Percentiles rank a stretch among this genome's conserved stretches.
phyloP scores from a whole-genome alignment of 2,329 filamentous ascomycete species.

The Xylaria sp. region DNA sequence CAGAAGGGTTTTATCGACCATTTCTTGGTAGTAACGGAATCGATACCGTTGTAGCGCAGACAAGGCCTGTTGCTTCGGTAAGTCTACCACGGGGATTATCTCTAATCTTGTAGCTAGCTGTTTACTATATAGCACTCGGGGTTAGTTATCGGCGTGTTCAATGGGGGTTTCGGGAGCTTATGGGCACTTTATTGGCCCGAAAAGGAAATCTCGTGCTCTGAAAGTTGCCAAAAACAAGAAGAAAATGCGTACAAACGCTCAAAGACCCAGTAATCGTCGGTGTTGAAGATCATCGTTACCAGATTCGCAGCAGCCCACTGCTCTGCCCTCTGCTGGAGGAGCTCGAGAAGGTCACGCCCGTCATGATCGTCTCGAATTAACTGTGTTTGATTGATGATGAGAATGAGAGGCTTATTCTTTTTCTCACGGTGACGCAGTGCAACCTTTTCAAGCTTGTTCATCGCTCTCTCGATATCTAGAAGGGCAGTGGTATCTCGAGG shows the following conservation, averaged over 20 bases:
- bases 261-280: conserved; percentile 98
- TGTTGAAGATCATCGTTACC: conserved; percentile 93
- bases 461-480: conserved; percentile 92
- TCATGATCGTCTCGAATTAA: conserved; percentile 90
- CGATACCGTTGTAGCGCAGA: conserved; percentile 82
- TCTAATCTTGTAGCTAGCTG: conserved; percentile 94
- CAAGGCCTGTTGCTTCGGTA: conserved; percentile 81
- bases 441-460: conserved; percentile 98
- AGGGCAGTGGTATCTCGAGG: conserved; percentile 92
- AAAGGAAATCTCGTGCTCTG: too few species aligned
- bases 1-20: conserved; percentile 64
- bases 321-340: conserved; percentile 94
- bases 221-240: too few species aligned
- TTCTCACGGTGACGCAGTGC: conserved; percentile 75
- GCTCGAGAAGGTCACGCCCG: conserved; percentile 90
- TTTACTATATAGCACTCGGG: conserved; percentile 58
- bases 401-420: conserved; percentile 76
- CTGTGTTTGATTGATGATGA: conserved; percentile 96
- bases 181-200: too few species aligned
- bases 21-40: conserved; percentile 77
- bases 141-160: too few species aligned
- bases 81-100: conserved; percentile 84
- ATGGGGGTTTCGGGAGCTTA: too few species aligned
- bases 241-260: conserved; percentile 69
- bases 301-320: conserved; percentile 94